Percentiles rank a stretch among this genome's conserved stretches.
phyloP scores from a whole-genome alignment of 1,139 yeast species.

The Sugiyamaella novakii region DNA sequence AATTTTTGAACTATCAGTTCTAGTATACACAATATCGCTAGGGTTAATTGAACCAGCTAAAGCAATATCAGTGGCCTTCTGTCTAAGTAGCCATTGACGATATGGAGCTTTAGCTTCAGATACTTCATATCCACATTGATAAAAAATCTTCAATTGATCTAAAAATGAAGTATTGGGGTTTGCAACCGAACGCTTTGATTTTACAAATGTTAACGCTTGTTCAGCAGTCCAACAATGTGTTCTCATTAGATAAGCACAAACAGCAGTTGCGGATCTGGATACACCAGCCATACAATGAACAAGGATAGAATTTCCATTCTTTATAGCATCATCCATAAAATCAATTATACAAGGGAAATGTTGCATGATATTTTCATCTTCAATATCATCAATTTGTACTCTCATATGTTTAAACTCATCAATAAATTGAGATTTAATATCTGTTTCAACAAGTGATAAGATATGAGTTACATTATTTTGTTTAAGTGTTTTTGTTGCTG shows the following conservation, averaged over 20 bases:
- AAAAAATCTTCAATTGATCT: conserved; percentile 68
- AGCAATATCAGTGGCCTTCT: conserved; percentile 41
- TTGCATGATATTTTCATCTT: conserved; percentile 62
- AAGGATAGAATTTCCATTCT: conserved; percentile 38
- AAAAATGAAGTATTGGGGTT: conserved; percentile 79
- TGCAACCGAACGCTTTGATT: conserved; percentile 57
- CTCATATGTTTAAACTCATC: conserved; percentile 58
- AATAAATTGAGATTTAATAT: conserved; percentile 44
- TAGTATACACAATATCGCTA: conserved; percentile 19
- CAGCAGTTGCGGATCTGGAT: conserved; percentile 74
- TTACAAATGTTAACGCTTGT: conserved; percentile 73
- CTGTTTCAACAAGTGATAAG: conserved; percentile 55
- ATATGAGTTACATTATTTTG: conserved; percentile 59
- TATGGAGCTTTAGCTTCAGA: conserved; percentile 47
- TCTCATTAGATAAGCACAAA: conserved; percentile 79
- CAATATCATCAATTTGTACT: conserved; percentile 67
- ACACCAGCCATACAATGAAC: conserved; percentile 74
- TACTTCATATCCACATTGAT: conserved; percentile 50
- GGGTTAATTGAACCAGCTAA: conserved; percentile 32
- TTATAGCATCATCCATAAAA: conserved; percentile 67
- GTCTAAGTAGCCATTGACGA: conserved; percentile 54
- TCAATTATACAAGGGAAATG: conserved; percentile 60
- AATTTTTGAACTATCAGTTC: conserved; percentile 16
- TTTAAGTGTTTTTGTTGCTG: conserved; percentile 35
- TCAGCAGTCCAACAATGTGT: conserved; percentile 59